Evolutionary conservation across 805 yeast genomes (phyloP), one percentile per base, ranked within the genome.

Genomic region (Candida namnaoensis): DNA sequence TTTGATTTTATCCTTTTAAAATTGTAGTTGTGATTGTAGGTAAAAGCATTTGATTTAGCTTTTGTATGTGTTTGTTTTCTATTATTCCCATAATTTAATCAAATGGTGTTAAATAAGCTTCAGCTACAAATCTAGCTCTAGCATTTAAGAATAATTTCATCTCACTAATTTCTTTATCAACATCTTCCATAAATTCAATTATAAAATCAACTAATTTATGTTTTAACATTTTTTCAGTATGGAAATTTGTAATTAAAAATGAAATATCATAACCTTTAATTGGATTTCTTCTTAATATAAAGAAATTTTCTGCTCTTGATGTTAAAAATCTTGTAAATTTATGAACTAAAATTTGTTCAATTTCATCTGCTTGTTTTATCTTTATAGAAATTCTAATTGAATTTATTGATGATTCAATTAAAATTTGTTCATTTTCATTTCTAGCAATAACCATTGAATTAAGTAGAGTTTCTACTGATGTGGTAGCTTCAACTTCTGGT

Each of bases 121-220:
- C 99, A 26, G 99, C 99, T 38, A 88, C 95, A 47, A 88, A 91
- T 70, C 99, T 83, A 12, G 99, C 99, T 59, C 99, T 78, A 12
- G 99, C 96, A 58, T 93, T 93, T 61, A 93, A 76, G 62, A 91
- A 93, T 62, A 93, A 74, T 66, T 93, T 93, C 95, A 93, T 93
- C 62, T 93, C 99, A 64, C 96, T 87, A 57, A 93, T 93, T 64
- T 93, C 99, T 68, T 88, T 91, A 64, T 93, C 99, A 15, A 93
- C 99, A 57, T 90, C 99, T 64, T 93, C 98, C 98, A 93, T 90
- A 62, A 93, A 93, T 67, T 93, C 98, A 52, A 93, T 88, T 52
- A 93, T 90, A 62, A 93, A 93, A 63, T 93, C 99, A 36, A 93
- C 95, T 53, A 93, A 74, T 65, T 93, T 93, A 54, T 83, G 90